These are phyloP conservation scores for Sicyos baderoa DNA, from an alignment of 306 rosid genomes.

Conservation along the genomic window DNA sequence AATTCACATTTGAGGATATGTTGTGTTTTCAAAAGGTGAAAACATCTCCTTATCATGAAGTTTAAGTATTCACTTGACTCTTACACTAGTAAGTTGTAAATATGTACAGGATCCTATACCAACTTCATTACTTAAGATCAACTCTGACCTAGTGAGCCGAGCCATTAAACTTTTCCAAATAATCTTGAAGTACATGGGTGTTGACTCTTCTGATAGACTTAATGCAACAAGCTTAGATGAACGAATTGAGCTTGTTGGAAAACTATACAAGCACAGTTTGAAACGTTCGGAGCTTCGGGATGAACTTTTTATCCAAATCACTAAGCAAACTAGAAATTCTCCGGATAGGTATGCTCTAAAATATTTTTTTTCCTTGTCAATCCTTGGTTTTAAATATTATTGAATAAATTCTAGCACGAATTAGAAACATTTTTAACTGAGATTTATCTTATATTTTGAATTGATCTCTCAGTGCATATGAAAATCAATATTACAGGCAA, in stretches of 20 bases:
- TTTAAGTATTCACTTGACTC: conserved; percentile 12
- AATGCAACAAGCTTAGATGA: conserved; percentile 64
- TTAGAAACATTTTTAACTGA: background rate
- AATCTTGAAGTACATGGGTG: conserved; percentile 83
- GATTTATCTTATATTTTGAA: background rate
- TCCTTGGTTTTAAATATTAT: background rate
- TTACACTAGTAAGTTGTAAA: conserved; percentile 3
- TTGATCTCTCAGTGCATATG: conserved; percentile 1
- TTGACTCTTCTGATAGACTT: conserved; percentile 67
- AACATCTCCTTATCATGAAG: background rate
- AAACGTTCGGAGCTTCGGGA: conserved; percentile 89
- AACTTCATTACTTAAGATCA: conserved; percentile 69
- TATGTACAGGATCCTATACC: conserved; percentile 75
- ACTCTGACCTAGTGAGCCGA: conserved; percentile 69
- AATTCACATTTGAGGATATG: conserved; percentile 87
- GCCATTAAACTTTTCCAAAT: conserved; percentile 79
- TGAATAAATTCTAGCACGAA: conserved; percentile 14
- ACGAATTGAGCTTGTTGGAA: conserved; percentile 67
- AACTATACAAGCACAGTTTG: conserved; percentile 80
- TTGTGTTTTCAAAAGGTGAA: conserved; percentile 87
- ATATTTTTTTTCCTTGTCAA: background rate
- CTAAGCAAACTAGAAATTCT: conserved; percentile 86
- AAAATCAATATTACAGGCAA: conserved; percentile 42
- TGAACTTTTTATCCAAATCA: conserved; percentile 83
- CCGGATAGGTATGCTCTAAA: conserved; percentile 59